Percentiles rank a stretch among this genome's conserved stretches.
Evolutionary conservation across 176 grass and related monocot species (phyloP).

Genomic region (Musa schizocarpa): DNA sequence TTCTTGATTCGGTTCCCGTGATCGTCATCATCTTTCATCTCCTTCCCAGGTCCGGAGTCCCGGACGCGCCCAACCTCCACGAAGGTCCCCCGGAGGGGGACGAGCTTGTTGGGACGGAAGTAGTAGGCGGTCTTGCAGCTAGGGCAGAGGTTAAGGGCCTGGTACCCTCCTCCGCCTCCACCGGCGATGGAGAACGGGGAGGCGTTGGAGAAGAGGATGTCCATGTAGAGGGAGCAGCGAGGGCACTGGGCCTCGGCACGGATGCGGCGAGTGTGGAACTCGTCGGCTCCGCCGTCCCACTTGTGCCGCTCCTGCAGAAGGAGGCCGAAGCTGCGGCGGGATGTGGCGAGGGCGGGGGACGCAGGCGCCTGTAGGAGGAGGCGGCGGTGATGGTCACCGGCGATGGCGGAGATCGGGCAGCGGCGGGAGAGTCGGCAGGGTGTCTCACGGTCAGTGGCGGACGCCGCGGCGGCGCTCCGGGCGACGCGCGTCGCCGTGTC

Average conservation of each 20-base stretch:
- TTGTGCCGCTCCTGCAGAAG: conserved; percentile 29
- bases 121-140: conserved; percentile 93
- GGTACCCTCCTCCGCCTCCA: conserved; percentile 48
- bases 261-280: conserved; percentile 63
- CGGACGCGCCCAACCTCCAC: conserved; percentile 93
- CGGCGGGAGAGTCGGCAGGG: not conserved
- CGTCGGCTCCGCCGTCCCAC: conserved; percentile 38
- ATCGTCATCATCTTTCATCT: conserved; percentile 3
- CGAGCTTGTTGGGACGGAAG: conserved; percentile 65
- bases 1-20: conserved; percentile 26
- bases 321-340: conserved; percentile 30
- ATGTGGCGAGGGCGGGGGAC: conserved; percentile 15
- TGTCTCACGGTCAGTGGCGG: not conserved
- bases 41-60: conserved; percentile 21
- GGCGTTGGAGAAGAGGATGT: conserved; percentile 78
- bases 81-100: conserved; percentile 85
- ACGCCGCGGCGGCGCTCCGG: conserved; percentile 33
- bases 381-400: conserved; percentile 11
- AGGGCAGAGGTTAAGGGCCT: conserved; percentile 90
- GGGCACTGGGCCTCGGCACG: conserved; percentile 94
- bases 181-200: conserved; percentile 22
- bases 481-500: conserved; percentile 35
- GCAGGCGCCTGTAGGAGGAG: conserved; percentile 4
- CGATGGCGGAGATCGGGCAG: not conserved
- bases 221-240: conserved; percentile 91